phyloP scores from a whole-genome alignment of 176 grass and related monocot species.

The Triticum urartu region DNA sequence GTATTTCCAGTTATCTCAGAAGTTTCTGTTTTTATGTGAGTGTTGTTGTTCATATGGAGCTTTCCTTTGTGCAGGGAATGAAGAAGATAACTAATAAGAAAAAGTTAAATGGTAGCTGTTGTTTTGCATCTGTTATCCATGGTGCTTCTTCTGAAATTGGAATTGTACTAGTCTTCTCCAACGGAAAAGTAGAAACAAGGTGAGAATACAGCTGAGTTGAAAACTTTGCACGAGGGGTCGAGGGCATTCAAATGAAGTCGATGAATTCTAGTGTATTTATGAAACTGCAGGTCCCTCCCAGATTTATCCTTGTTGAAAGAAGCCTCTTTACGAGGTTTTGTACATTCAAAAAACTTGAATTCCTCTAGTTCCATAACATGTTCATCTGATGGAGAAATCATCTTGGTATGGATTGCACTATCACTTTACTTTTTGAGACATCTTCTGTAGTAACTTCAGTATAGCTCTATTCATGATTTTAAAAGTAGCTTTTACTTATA shows the following conservation, averaged over 20 bases:
- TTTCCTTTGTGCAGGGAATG: constrained; percentile 61
- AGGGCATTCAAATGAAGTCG: neutral
- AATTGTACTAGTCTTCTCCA: constrained; percentile 63
- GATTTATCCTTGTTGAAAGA: constrained; percentile 88
- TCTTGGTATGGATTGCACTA: constrained; percentile 52
- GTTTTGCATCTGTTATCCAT: constrained; percentile 72
- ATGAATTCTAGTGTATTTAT: constrained; percentile 15
- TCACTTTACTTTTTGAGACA: neutral
- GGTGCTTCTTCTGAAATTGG: constrained; percentile 63
- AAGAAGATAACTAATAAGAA: constrained; percentile 86
- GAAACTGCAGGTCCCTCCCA: constrained; percentile 78
- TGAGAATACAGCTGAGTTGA: constrained; percentile 25
- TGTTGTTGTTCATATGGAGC: neutral
- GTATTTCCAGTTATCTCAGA: neutral
- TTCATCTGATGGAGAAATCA: constrained; percentile 82
- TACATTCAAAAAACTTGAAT: constrained; percentile 49
- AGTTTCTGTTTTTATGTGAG: neutral
- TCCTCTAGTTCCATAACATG: constrained; percentile 45
- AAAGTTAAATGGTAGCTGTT: constrained; percentile 56
- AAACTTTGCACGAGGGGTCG: neutral
- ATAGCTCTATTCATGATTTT: neutral
- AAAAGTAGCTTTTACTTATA: neutral
- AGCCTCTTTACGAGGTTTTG: constrained; percentile 60
- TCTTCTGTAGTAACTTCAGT: neutral
- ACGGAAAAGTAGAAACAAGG: constrained; percentile 92